Evolutionary conservation across 2,329 filamentous ascomycete genomes (phyloP).

Genomic region (Dactylellina haptotyla): DNA sequence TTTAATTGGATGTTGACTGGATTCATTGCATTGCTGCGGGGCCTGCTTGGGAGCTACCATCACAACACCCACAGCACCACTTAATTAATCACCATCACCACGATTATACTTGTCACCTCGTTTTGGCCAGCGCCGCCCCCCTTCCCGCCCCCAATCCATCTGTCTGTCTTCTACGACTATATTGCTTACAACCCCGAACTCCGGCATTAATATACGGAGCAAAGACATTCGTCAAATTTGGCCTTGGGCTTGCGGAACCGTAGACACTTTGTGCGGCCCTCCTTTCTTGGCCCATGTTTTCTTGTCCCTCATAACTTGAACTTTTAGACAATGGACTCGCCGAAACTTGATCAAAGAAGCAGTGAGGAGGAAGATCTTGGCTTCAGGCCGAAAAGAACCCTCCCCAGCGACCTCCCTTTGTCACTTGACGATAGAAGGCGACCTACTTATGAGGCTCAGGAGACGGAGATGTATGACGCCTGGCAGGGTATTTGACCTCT

Average conservation of each 20-base stretch:
- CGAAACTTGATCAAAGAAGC: slow-evolving; percentile 29
- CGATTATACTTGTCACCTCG: no score
- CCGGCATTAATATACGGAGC: no score
- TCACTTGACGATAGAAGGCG: slow-evolving; percentile 87
- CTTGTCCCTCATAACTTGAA: slow-evolving; percentile 10
- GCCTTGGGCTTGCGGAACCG: background rate
- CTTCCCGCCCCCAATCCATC: no score
- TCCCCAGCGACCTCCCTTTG: slow-evolving; percentile 87
- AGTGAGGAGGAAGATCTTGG: slow-evolving; percentile 35
- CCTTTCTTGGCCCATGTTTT: slow-evolving; percentile 19
- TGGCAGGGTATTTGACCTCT: slow-evolving; percentile 80
- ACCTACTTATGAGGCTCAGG: slow-evolving; percentile 71
- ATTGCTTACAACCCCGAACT: no score
- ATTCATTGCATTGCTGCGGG: no score
- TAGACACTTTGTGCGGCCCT: no score
- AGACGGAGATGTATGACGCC: slow-evolving; percentile 98
- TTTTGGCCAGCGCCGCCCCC: no score
- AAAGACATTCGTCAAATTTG: background rate
- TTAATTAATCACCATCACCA: background rate
- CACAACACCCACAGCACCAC: background rate
- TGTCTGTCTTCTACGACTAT: no score
- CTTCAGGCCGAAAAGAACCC: slow-evolving; percentile 58
- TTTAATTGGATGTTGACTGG: no score
- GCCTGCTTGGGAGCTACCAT: no score
- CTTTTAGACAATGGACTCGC: slow-evolving; percentile 32